phyloP scores from a whole-genome alignment of 2,329 filamentous ascomycete species.

The Helotiales sp. region DNA sequence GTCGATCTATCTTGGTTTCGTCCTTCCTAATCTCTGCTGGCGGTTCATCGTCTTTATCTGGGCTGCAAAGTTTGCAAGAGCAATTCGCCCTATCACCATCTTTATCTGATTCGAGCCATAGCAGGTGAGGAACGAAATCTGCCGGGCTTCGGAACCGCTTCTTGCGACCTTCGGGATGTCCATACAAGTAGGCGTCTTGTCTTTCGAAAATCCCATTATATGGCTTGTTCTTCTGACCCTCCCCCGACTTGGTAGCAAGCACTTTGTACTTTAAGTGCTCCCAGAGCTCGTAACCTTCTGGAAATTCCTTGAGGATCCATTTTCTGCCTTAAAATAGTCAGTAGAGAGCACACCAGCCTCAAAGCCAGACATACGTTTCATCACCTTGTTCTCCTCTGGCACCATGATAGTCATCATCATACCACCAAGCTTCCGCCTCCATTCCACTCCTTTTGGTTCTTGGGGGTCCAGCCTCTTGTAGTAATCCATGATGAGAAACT shows the following conservation, averaged over 20 bases:
- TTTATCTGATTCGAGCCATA: constrained; percentile 60
- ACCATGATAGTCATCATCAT: constrained; percentile 59
- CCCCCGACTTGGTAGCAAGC: constrained; percentile 47
- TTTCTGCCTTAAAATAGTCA: constrained; percentile 42
- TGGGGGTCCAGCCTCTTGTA: constrained; percentile 56
- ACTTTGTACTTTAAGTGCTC: constrained; percentile 60
- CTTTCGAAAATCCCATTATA: constrained; percentile 56
- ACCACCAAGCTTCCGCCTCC: constrained; percentile 62
- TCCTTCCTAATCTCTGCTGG: constrained; percentile 22
- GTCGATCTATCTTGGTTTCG: constrained; percentile 21
- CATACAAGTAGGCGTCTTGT: constrained; percentile 65
- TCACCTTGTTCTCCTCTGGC: constrained; percentile 34
- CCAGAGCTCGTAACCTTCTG: constrained; percentile 61
- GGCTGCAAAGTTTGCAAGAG: constrained; percentile 61
- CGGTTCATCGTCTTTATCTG: constrained; percentile 50
- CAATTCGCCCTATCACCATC: constrained; percentile 58
- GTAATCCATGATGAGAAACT: constrained; percentile 51
- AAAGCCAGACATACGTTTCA: constrained; percentile 21
- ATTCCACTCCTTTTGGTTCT: constrained; percentile 59
- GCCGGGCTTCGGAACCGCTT: constrained; percentile 62
- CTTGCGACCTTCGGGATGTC: constrained; percentile 59
- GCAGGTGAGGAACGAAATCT: constrained; percentile 64
- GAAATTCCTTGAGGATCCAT: constrained; percentile 58
- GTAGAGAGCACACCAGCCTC: not conserved
- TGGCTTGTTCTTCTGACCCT: constrained; percentile 48